These are phyloP conservation scores for Tylopilus cervinicoccineus DNA, from an alignment of 768 basidiomycete genomes.

Conservation along the genomic window DNA sequence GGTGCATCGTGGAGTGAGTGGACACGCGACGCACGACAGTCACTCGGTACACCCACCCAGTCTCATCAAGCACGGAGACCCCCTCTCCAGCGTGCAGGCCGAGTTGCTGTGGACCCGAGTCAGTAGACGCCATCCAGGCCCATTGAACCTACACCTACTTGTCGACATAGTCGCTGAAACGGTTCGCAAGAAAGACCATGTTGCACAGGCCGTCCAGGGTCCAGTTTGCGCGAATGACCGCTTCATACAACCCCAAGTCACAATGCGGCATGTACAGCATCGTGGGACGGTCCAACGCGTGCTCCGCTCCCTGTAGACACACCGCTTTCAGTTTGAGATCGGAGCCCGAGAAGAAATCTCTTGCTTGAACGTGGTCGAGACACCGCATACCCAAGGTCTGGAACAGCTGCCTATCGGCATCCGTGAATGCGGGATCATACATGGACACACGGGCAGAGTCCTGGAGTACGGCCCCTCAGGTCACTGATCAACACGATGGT, in stretches of 20 bases:
- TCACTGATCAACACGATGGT: constrained; percentile 10
- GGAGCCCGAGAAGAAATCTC: constrained; percentile 27
- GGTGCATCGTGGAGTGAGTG: constrained; percentile 8
- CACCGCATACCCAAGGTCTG: constrained; percentile 32
- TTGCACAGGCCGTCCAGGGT: constrained; percentile 39
- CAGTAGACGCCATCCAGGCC: constrained; percentile 13
- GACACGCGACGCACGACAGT: not conserved
- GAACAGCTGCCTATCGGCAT: constrained; percentile 53
- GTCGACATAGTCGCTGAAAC: constrained; percentile 60
- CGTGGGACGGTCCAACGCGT: constrained; percentile 41
- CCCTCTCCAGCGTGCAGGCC: constrained; percentile 43
- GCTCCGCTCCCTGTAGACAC: constrained; percentile 31
- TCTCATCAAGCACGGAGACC: constrained; percentile 49
- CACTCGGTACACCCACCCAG: constrained; percentile 42
- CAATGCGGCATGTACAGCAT: constrained; percentile 81
- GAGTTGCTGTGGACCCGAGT: constrained; percentile 43
- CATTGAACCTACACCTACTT: constrained; percentile 47
- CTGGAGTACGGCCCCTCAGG: constrained; percentile 32
- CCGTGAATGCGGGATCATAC: constrained; percentile 75
- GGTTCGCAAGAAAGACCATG: constrained; percentile 62
- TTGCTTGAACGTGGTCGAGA: constrained; percentile 47
- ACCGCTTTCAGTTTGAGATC: constrained; percentile 8
- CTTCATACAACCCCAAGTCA: constrained; percentile 67
- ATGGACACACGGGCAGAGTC: constrained; percentile 44
- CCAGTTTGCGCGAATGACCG: constrained; percentile 61